Evolutionary conservation across 2,329 filamentous ascomycete genomes (phyloP).

Genomic region (Trichoderma hamatum): DNA sequence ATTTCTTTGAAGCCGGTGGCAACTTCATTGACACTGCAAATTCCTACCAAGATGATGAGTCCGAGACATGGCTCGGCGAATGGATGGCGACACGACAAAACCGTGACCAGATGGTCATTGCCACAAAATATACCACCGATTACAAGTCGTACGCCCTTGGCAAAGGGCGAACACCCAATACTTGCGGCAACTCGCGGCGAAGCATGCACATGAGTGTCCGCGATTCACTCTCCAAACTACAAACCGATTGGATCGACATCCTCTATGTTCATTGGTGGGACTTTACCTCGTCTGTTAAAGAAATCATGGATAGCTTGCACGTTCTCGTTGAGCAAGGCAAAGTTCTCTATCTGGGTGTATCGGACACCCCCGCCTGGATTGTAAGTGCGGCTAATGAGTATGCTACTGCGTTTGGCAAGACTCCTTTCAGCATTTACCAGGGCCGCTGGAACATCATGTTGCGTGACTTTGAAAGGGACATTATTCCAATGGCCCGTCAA

Average conservation of each 20-base stretch:
- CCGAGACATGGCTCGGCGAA: conserved; percentile 54
- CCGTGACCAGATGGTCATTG: conserved; percentile 53
- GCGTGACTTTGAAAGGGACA: conserved; percentile 39
- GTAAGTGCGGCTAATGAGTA: conserved; percentile 34
- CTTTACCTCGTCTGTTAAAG: conserved; percentile 32
- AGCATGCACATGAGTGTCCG: conserved; percentile 43
- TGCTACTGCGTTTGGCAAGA: conserved; percentile 34
- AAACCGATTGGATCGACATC: conserved; percentile 41
- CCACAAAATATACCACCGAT: conserved; percentile 51
- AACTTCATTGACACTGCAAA: conserved; percentile 65
- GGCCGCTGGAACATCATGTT: conserved; percentile 35
- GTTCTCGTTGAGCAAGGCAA: conserved; percentile 34
- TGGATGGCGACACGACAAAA: conserved; percentile 50
- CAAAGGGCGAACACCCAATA: conserved; percentile 36
- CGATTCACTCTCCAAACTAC: conserved; percentile 46
- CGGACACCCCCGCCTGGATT: conserved; percentile 39
- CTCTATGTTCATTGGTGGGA: conserved; percentile 33
- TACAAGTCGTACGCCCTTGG: conserved; percentile 36
- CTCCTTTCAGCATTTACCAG: conserved; percentile 38
- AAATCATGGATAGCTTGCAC: conserved; percentile 36
- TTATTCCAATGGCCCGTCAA: conserved; percentile 38
- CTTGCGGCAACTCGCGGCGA: conserved; percentile 44
- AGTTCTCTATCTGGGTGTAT: conserved; percentile 38
- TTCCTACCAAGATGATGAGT: conserved; percentile 54
- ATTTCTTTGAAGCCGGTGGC: conserved; percentile 47